Evolutionary conservation across 1,139 yeast species (phyloP).

Genomic region (Geotrichum fermentans): DNA sequence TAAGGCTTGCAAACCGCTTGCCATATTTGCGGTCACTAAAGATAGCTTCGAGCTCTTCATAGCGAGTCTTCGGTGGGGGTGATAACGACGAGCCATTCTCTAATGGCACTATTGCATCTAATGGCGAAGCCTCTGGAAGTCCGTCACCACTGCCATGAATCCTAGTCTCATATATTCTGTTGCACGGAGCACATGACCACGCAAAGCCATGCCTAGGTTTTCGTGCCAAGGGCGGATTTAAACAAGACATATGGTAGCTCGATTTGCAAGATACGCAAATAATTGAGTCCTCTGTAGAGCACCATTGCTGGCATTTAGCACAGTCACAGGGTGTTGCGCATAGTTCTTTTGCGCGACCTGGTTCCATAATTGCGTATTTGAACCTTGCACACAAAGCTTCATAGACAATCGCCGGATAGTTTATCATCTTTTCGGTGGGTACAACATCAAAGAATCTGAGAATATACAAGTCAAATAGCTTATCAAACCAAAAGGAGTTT

Average conservation of each 20-base stretch:
- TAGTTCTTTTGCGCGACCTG: slow-evolving; percentile 61
- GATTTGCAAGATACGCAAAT: slow-evolving; percentile 72
- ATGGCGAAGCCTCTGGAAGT: background rate
- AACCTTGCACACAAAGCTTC: slow-evolving; percentile 63
- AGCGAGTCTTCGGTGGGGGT: slow-evolving; percentile 40
- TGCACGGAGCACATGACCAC: slow-evolving; percentile 87
- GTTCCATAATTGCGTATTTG: slow-evolving; percentile 71
- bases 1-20: slow-evolving; percentile 28
- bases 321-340: slow-evolving; percentile 65
- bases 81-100: background rate
- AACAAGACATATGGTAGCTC: slow-evolving; percentile 73
- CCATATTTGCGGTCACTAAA: slow-evolving; percentile 21
- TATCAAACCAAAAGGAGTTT: slow-evolving; percentile 77
- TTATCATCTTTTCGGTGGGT: slow-evolving; percentile 52
- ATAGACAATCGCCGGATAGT: slow-evolving; percentile 57
- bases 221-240: slow-evolving; percentile 74
- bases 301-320: slow-evolving; percentile 78
- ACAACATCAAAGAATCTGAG: slow-evolving; percentile 70
- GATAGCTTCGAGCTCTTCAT: slow-evolving; percentile 57
- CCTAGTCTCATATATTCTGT: slow-evolving; percentile 34
- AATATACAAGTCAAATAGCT: slow-evolving; percentile 82
- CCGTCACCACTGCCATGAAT: slow-evolving; percentile 29
- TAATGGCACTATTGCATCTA: background rate
- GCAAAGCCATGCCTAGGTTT: slow-evolving; percentile 87
- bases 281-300: slow-evolving; percentile 69